phyloP scores from a whole-genome alignment of 2,329 filamentous ascomycete species.

The Colletotrichum godetiae region DNA sequence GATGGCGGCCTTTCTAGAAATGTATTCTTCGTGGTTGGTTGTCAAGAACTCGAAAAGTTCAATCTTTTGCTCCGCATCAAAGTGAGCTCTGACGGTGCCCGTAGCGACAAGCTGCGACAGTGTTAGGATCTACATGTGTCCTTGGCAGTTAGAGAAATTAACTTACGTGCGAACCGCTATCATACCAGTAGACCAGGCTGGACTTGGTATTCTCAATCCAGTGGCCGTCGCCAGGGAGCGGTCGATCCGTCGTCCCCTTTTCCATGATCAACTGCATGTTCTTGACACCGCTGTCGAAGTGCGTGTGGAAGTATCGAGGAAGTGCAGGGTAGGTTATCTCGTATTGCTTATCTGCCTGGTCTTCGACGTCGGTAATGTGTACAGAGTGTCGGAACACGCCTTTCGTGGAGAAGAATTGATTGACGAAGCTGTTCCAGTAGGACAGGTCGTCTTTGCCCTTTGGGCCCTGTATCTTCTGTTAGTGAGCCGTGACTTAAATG shows the following conservation, averaged over 20 bases:
- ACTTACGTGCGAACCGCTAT: constrained; percentile 83
- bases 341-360: constrained; percentile 79
- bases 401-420: constrained; percentile 81
- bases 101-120: constrained; percentile 75
- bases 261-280: constrained; percentile 90
- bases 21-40: constrained; percentile 81
- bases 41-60: constrained; percentile 87
- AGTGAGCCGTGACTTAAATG: not conserved
- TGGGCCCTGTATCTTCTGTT: constrained; percentile 53
- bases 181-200: constrained; percentile 90
- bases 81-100: constrained; percentile 83
- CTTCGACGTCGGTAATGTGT: constrained; percentile 64
- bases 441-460: constrained; percentile 75
- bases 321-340: constrained; percentile 87
- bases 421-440: constrained; percentile 85
- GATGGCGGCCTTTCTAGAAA: constrained; percentile 76
- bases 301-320: constrained; percentile 88
- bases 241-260: constrained; percentile 66
- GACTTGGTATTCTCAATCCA: constrained; percentile 81
- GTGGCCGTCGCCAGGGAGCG: constrained; percentile 72
- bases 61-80: constrained; percentile 82
- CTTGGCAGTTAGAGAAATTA: not conserved
- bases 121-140: constrained; percentile 6
- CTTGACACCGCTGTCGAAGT: constrained; percentile 87
- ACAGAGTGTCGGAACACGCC: constrained; percentile 83